A percentile compares a stretch with the other conserved stretches of the same genome.
These are phyloP conservation scores for Ophiostoma perfectum DNA, from an alignment of 2,329 filamentous ascomycete species.

Conservation along the genomic window DNA sequence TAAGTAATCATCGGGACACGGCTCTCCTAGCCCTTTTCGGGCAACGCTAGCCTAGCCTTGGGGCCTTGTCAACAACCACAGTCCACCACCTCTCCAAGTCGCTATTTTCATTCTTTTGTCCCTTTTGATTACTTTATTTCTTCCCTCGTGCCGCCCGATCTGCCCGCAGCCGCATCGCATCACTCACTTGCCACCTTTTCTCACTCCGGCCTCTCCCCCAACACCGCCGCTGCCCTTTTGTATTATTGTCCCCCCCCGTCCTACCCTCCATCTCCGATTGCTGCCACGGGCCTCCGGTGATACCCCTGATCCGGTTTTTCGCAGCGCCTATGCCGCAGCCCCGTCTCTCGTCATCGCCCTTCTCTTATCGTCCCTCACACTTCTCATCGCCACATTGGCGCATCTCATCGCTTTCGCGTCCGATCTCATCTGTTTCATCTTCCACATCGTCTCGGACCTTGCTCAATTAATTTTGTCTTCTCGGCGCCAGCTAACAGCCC, in stretches of 20 bases:
- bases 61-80: conserved; percentile 13
- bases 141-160: conserved; percentile 10
- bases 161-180: background rate
- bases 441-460: background rate
- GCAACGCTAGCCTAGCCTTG: conserved; percentile 13
- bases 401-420: background rate
- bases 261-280: background rate
- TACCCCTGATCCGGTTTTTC: conserved; percentile 1
- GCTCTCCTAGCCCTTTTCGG: conserved; percentile 9
- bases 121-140: background rate
- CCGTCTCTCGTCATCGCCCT: background rate
- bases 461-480: background rate
- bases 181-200: background rate
- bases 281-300: conserved; percentile 1
- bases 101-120: conserved; percentile 7
- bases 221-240: background rate
- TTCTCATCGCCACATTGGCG: background rate
- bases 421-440: background rate
- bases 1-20: conserved; percentile 9
- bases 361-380: background rate
- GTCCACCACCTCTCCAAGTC: background rate
- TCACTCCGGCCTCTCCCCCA: background rate
- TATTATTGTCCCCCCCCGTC: background rate
- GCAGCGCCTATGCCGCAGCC: background rate
- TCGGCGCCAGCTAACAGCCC: background rate